Evolutionary conservation across 306 rosid genomes (phyloP).

Genomic region (Prunus mongolica): DNA sequence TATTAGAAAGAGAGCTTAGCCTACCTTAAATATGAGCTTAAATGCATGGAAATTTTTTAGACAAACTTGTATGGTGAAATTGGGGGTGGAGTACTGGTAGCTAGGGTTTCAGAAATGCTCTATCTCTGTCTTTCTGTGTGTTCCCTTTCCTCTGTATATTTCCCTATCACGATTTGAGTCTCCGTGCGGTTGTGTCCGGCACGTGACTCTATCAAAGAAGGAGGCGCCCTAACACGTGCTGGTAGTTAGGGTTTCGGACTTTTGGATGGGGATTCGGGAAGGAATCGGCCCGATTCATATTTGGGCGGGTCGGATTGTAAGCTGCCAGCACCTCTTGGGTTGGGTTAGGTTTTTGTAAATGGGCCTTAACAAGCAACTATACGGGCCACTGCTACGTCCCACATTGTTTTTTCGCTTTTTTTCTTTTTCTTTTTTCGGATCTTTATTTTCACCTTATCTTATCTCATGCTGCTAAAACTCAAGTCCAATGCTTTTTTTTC

Average conservation of each 20-base stretch:
- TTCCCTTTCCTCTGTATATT: not conserved
- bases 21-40: conserved; percentile 24
- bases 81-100: not conserved
- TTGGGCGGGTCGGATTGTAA: not conserved
- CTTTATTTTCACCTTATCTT: too few species aligned
- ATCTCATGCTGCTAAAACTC: too few species aligned
- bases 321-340: not conserved
- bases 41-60: conserved; percentile 25
- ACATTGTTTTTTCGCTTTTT: not conserved
- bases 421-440: too few species aligned
- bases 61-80: not conserved
- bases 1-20: not conserved
- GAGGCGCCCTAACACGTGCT: conserved; percentile 38
- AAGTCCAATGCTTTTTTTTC: too few species aligned
- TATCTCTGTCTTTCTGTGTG: not conserved
- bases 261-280: not conserved
- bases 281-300: conserved; percentile 1
- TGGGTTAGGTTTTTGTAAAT: not conserved
- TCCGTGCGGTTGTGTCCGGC: conserved; percentile 37
- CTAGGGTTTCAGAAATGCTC: conserved; percentile 32
- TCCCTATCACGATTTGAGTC: conserved; percentile 7
- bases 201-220: conserved; percentile 46
- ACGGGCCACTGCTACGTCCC: not conserved
- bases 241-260: conserved; percentile 20
- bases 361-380: not conserved